A percentile compares a stretch with the other conserved stretches of the same genome.
These are phyloP conservation scores for Globomyces pollinis-pini DNA, from an alignment of 192 early-diverging fungal genomes.

Conservation along the genomic window DNA sequence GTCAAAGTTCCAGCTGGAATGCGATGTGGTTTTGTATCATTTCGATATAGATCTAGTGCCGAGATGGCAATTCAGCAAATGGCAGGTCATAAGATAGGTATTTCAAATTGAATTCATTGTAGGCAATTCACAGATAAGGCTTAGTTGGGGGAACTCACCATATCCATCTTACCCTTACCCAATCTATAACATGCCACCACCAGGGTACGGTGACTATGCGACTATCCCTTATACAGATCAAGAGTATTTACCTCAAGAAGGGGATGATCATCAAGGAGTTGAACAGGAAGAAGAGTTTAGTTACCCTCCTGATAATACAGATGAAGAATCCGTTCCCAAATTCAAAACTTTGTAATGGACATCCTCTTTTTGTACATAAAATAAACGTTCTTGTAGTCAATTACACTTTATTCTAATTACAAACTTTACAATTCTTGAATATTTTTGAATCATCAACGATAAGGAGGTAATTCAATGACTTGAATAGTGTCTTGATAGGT, in stretches of 20 bases:
- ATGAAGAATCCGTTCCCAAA: not conserved
- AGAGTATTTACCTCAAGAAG: not conserved
- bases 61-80: conserved; percentile 86
- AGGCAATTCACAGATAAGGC: conserved; percentile 54
- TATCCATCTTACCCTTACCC: not conserved
- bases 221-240: not conserved
- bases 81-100: conserved; percentile 80
- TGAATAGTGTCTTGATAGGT: too few relatives aligned
- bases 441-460: too few relatives aligned
- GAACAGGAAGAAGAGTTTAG: not conserved
- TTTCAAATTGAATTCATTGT: conserved; percentile 8
- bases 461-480: too few relatives aligned
- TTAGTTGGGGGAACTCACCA: conserved; percentile 63
- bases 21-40: conserved; percentile 95
- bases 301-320: not conserved
- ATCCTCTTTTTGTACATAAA: too few relatives aligned
- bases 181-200: not conserved
- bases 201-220: not conserved
- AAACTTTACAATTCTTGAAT: too few relatives aligned
- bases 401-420: too few relatives aligned
- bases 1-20: conserved; percentile 92
- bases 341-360: too few relatives aligned
- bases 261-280: not conserved
- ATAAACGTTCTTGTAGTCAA: too few relatives aligned
- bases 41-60: conserved; percentile 69